Evolutionary conservation across 1,139 yeast species (phyloP), one percentile per base, ranked within the genome.

Genomic region (Yamadazyma dushanensis): DNA sequence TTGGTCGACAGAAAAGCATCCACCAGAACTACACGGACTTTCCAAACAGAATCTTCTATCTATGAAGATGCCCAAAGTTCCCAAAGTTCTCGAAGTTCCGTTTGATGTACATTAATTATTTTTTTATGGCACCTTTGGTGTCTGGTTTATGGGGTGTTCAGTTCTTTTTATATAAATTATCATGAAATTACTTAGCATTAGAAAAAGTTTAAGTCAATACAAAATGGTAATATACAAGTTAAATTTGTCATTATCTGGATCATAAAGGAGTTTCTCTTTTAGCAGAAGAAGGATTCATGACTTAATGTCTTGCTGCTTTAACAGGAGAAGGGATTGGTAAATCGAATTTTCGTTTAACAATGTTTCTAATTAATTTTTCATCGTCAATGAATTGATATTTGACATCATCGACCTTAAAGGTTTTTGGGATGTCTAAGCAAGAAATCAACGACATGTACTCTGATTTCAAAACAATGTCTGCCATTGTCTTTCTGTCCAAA

Each of bases 341-440:
- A 19, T 57, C 63, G 8, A 55, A 36, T 42, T 75, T 74, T 47
- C 80, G 69, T 51, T 81, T 82, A 37, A 74, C 45, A 15, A 82
- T 70, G 47, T 78, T 80, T 38, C 76, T 66, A 32, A 79, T 55
- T 32, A 82, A 57, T 52, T 80, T 81, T 1, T 64, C 74, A 56
- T 82, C 89, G 8, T 71, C 75, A 26, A 83, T 73, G 22, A 73
- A 46, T 33, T 56, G 60, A 42, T 62, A 73, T 3, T 44, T 42
- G 2, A 35, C 49, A 23, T 54, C 54, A 1, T 51, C 54, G 5
- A 55, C 49, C 2, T 46, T 50, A 22, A 62, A 59, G 1, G 71
- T 57, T 20, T 61, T 50, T 8, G 61, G 61, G 5, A 59, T 38
- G 35, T 61, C 57, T 16, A 59, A 46, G 38, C 83, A 73, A 27